Base-by-base conservation (phyloP, 495 filamentous ascomycete genomes). In the Cairneyella variabilis region DNA sequence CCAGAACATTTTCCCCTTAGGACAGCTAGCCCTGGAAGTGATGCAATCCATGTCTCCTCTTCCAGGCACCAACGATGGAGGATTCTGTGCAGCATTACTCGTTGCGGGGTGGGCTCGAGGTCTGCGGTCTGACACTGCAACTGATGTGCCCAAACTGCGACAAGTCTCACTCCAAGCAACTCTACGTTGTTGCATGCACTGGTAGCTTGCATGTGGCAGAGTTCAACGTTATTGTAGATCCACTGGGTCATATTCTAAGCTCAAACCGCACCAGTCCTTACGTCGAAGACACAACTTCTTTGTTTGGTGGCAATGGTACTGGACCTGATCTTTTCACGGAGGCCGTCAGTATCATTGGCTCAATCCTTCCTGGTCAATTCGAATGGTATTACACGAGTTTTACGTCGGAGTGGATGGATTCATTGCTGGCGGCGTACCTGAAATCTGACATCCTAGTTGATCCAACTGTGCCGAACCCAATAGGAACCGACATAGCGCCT, bases 381-480 rank as follows among this genome's bases (percentile, higher is more conserved):
- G 25, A 17, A 6, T 74, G 68, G 68, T 71, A 71, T 43, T 70
- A 68, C 48, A 67, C 70, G 51, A 64, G 57, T 1, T 62, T 71
- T 12, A 51, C 65, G 0, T 51, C 58, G 1, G 68, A 68, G 36
- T 70, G 64, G 62, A 53, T 66, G 21, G 71, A 68, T 38, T 67
- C 66, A 32, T 56, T 75, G 12, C 34, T 74, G 1, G 57, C 46
- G 10, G 5, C 58, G 3, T 10, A 32, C 2, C 37, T 41, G 12
- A 61, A 66, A 39, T 61, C 38, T 20, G 57, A 44, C 6, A 18
- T 23, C 1, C 14, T 74, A 0, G 47, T 77, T 0, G 66, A 76
- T 41, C 66, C 69, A 1, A 20, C 21, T 6, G 32, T 25, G 10
- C 54, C 61, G 0, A 22, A 59, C 0, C 73, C 71, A 0, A 28